phyloP scores from a whole-genome alignment of 192 early-diverging fungal genomes.

The Paraglomus brasilianum region DNA sequence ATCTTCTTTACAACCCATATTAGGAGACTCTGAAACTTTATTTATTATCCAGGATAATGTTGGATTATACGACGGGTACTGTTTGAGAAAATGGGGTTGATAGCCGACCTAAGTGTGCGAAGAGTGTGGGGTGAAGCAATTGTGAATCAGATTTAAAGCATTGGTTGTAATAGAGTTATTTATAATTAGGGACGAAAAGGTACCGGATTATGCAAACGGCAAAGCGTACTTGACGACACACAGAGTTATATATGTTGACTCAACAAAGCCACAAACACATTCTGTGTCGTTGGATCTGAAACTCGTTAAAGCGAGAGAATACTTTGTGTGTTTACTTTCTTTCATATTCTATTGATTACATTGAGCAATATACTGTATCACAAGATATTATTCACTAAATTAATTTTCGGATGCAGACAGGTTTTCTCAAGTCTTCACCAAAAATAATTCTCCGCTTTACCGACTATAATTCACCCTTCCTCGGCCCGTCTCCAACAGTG shows the following conservation, averaged over 20 bases:
- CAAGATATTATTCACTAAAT: neutral
- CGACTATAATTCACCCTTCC: conserved; percentile 18
- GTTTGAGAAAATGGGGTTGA: neutral
- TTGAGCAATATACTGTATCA: neutral
- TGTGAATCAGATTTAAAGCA: neutral
- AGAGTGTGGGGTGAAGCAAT: neutral
- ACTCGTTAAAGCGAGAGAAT: conserved; percentile 43
- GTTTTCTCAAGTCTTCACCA: conserved; percentile 63
- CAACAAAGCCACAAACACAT: conserved; percentile 48
- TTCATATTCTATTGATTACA: neutral
- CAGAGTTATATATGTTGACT: conserved; percentile 80
- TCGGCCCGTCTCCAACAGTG: conserved; percentile 17
- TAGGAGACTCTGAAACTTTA: conserved; percentile 52
- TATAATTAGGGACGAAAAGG: conserved; percentile 51
- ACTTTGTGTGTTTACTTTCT: conserved; percentile 42
- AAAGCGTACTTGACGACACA: conserved; percentile 71
- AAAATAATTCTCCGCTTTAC: conserved; percentile 40
- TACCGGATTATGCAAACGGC: conserved; percentile 69
- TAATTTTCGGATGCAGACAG: conserved; percentile 22
- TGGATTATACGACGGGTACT: conserved; percentile 72
- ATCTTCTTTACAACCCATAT: conserved; percentile 52
- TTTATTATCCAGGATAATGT: conserved; percentile 59
- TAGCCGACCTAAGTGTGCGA: neutral
- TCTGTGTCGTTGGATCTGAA: conserved; percentile 58
- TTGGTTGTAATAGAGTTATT: neutral